A percentile compares a stretch with the other conserved stretches of the same genome.
phyloP scores from a whole-genome alignment of 177 flowering plant species.

The Vitis hybrid region DNA sequence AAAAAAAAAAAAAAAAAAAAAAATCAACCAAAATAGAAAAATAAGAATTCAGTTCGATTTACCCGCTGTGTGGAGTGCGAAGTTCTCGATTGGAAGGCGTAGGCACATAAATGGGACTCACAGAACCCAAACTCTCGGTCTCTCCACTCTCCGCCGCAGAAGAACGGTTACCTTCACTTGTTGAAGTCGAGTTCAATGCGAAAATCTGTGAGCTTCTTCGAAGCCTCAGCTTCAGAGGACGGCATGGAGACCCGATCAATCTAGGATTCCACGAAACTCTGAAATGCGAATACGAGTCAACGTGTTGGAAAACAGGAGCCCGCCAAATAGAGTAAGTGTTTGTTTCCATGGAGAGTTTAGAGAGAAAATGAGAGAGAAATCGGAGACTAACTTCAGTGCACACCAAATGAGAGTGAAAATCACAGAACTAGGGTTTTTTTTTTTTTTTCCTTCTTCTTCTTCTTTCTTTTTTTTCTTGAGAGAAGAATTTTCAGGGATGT shows the following conservation, averaged over 20 bases:
- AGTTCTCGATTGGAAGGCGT: slow-evolving; percentile 72
- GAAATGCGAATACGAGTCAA: not conserved
- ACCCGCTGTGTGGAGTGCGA: slow-evolving; percentile 99
- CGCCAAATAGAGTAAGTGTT: not conserved
- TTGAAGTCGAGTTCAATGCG: not conserved
- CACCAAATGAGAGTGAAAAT: no score
- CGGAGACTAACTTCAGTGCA: no score
- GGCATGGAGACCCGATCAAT: not conserved
- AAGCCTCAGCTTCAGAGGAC: not conserved
- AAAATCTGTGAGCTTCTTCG: not conserved
- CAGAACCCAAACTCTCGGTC: slow-evolving; percentile 16
- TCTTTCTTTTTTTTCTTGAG: no score
- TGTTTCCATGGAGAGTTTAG: slow-evolving; percentile 11
- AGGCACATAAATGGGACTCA: slow-evolving; percentile 56
- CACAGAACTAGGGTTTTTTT: no score
- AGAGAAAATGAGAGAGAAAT: not conserved
- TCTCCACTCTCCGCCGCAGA: not conserved
- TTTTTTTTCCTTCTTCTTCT: no score
- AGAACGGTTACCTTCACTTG: not conserved
- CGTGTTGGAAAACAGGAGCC: slow-evolving; percentile 6
- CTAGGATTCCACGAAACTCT: not conserved
- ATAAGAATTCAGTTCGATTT: slow-evolving; percentile 8
- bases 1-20: no score
- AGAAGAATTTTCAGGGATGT: not conserved
- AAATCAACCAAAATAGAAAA: not conserved